phyloP scores from a whole-genome alignment of 352 stramenopile species.

The Pythium myriotylum region DNA sequence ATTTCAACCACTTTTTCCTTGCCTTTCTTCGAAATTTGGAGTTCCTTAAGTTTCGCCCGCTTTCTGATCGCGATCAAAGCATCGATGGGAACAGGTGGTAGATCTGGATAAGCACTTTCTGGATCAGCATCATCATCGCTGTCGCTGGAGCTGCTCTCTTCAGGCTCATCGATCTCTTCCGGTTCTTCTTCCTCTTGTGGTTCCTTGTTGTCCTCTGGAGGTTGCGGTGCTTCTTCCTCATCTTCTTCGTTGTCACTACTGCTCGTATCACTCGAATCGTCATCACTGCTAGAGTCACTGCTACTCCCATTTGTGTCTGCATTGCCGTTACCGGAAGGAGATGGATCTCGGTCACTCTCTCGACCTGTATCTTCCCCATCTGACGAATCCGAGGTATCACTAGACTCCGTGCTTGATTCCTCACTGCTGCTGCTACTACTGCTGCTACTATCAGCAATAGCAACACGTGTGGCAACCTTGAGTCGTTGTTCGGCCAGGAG shows the following conservation, averaged over 20 bases:
- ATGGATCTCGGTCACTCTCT: slow-evolving; percentile 14
- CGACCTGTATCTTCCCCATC: slow-evolving; percentile 22
- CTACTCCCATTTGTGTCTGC: slow-evolving; percentile 22
- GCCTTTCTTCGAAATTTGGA: slow-evolving; percentile 47
- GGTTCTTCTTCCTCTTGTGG: slow-evolving; percentile 15
- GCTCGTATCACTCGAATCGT: slow-evolving; percentile 32
- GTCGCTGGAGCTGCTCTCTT: slow-evolving; percentile 53
- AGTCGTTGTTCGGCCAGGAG: too few relatives aligned
- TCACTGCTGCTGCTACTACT: slow-evolving; percentile 25
- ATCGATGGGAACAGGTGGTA: slow-evolving; percentile 63
- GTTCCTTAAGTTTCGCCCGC: slow-evolving; percentile 51
- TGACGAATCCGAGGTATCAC: slow-evolving; percentile 20
- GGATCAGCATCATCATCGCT: slow-evolving; percentile 47
- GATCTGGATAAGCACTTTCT: slow-evolving; percentile 60
- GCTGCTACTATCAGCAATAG: slow-evolving; percentile 20
- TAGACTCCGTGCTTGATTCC: slow-evolving; percentile 27
- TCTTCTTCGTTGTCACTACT: slow-evolving; percentile 20
- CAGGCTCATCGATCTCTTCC: slow-evolving; percentile 23
- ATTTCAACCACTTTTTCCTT: slow-evolving; percentile 35
- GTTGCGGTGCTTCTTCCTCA: slow-evolving; percentile 6
- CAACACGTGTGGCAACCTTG: not conserved
- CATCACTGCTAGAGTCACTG: slow-evolving; percentile 29
- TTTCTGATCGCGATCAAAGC: slow-evolving; percentile 55
- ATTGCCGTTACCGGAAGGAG: slow-evolving; percentile 19
- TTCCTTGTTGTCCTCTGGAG: slow-evolving; percentile 14